Conservation (phyloP, 345 rosid genomes). For the Excoecaria agallocha region DNA sequence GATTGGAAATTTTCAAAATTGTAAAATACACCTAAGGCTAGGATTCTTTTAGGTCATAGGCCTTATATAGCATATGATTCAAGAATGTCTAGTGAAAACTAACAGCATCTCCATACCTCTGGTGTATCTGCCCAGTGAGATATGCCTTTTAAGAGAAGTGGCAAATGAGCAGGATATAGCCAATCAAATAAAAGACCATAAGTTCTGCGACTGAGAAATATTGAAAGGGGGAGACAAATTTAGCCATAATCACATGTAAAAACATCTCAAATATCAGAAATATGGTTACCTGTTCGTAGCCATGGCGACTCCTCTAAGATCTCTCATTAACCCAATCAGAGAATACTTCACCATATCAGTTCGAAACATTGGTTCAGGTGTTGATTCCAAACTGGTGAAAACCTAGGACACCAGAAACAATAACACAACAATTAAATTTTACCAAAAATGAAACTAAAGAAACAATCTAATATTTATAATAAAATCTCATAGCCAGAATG, state of each 20-base stretch:
- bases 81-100: slow-evolving; percentile 1
- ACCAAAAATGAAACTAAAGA: neutral
- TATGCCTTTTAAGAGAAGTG: slow-evolving; percentile 86
- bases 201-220: slow-evolving; percentile 76
- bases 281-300: slow-evolving; percentile 76
- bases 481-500: neutral
- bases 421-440: neutral
- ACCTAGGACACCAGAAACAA: slow-evolving; percentile 46
- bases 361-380: slow-evolving; percentile 85
- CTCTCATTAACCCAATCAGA: slow-evolving; percentile 91
- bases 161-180: slow-evolving; percentile 96
- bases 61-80: neutral
- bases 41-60: neutral
- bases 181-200: slow-evolving; percentile 94
- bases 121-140: slow-evolving; percentile 97
- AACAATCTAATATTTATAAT: slow-evolving; percentile 3
- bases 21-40: neutral
- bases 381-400: slow-evolving; percentile 76
- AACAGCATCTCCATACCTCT: slow-evolving; percentile 53
- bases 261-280: neutral
- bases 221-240: slow-evolving; percentile 10
- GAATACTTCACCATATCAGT: slow-evolving; percentile 90
- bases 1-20: neutral
- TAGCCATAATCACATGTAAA: neutral
- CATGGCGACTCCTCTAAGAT: slow-evolving; percentile 96